These are phyloP conservation scores for Elsinoe necatrix DNA, from an alignment of 2,329 filamentous ascomycete species.

Conservation along the genomic window DNA sequence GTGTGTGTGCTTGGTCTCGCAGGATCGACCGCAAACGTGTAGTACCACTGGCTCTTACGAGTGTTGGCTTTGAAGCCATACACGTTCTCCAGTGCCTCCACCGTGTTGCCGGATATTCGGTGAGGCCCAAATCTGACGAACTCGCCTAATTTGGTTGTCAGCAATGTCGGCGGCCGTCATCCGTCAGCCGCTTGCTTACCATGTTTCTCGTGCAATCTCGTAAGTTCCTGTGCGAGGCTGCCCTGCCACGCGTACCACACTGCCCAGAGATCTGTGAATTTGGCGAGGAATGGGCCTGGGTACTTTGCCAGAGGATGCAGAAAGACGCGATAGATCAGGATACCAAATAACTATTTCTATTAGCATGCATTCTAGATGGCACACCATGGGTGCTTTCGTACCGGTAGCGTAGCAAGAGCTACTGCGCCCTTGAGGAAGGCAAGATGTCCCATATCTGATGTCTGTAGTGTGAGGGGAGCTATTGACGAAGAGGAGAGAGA, in stretches of 20 bases:
- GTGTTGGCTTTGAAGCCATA: slow-evolving; percentile 43
- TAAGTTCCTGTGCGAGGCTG: slow-evolving; percentile 27
- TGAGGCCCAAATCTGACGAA: slow-evolving; percentile 73
- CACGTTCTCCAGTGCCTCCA: slow-evolving; percentile 51
- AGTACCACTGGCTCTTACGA: slow-evolving; percentile 42
- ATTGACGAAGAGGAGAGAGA: neutral
- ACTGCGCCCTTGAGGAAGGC: slow-evolving; percentile 4
- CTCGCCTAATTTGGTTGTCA: slow-evolving; percentile 23
- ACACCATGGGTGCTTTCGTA: neutral
- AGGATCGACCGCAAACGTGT: slow-evolving; percentile 37
- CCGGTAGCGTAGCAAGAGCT: slow-evolving; percentile 4
- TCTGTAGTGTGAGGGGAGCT: neutral
- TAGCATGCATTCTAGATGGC: neutral
- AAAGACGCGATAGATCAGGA: slow-evolving; percentile 32
- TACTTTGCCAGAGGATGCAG: slow-evolving; percentile 38
- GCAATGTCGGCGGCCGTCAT: neutral
- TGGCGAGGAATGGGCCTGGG: slow-evolving; percentile 34
- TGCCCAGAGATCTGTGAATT: slow-evolving; percentile 25
- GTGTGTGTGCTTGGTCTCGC: slow-evolving; percentile 37
- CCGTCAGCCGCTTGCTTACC: slow-evolving; percentile 28
- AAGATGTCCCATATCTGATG: neutral
- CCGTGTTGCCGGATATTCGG: slow-evolving; percentile 67
- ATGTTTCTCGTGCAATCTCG: slow-evolving; percentile 60
- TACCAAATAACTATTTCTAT: neutral
- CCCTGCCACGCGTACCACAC: slow-evolving; percentile 26